phyloP scores from a whole-genome alignment of 2,329 filamentous ascomycete species.

The Thermoascus crustaceus region DNA sequence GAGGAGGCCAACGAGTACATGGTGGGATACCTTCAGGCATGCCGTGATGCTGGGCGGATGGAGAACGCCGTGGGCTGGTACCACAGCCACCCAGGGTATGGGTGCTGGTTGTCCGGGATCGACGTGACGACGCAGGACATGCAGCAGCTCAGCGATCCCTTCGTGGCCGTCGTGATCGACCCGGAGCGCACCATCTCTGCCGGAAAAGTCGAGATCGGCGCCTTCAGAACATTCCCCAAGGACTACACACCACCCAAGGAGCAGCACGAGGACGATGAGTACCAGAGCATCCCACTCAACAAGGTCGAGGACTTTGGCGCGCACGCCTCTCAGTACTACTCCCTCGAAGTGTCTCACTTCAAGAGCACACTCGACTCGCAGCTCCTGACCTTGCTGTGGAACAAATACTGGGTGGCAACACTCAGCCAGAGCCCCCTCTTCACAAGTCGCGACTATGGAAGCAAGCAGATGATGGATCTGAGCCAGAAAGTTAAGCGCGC shows the following conservation, averaged over 20 bases:
- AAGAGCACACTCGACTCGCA: constrained; percentile 86
- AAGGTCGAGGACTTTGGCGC: constrained; percentile 96
- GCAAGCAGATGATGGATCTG: constrained; percentile 84
- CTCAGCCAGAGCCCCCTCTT: constrained; percentile 84
- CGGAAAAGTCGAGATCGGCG: constrained; percentile 94
- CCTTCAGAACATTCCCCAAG: constrained; percentile 83
- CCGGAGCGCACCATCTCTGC: constrained; percentile 91
- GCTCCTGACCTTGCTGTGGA: constrained; percentile 84
- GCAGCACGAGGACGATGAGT: constrained; percentile 38
- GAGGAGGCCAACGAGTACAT: constrained; percentile 97
- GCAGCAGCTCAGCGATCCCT: constrained; percentile 88
- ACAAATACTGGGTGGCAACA: constrained; percentile 94
- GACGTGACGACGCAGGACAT: constrained; percentile 82
- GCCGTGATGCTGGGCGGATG: constrained; percentile 64
- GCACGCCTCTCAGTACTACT: constrained; percentile 83
- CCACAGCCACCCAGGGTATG: constrained; percentile 93
- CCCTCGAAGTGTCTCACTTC: constrained; percentile 84
- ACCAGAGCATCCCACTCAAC: constrained; percentile 64
- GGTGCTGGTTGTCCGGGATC: constrained; percentile 95
- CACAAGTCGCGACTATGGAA: constrained; percentile 86
- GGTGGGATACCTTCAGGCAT: constrained; percentile 70
- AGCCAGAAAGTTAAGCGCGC: constrained; percentile 71
- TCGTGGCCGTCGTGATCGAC: constrained; percentile 92
- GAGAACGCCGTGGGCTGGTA: constrained; percentile 99
- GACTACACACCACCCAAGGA: constrained; percentile 54